Base-by-base conservation (phyloP, 306 rosid genomes). In the Hylodesmum podocarpum region DNA sequence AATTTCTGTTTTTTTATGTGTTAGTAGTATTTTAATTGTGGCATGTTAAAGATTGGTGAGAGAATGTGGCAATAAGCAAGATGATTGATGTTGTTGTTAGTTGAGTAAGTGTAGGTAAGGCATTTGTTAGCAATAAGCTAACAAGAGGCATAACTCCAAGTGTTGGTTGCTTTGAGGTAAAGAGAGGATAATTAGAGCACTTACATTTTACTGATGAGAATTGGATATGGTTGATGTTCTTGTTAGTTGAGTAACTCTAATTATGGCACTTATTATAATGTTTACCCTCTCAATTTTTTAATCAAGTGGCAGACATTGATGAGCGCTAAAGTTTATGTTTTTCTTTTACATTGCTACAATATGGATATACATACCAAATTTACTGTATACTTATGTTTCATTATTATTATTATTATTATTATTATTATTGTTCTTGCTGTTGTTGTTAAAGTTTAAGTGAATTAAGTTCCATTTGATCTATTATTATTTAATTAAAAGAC, bases 221-320 rank as follows among this genome's bases (percentile, higher is more conserved):
- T n/a, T n/a, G n/a, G n/a, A n/a, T n/a, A 34, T 61, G 39, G 29
- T 66, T 44, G 14, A 18, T 65, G 76, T 44, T 77, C 53, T 31
- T 72, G 72, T 39, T 66, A 61, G 54, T 46, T 33, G 39, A 51
- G 53, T 37, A 75, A 75, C 31, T 83, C 81, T 79, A 54, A 70
- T 63, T 63, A 69, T 25, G 19, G 34, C 2, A 18, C 39, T 54
- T 25, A 25, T 59, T 8, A 14, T 24, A 21, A 49, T 78, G 62
- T 66, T 78, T 31, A 25, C 59, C 51, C 53, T 13, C 10, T n/a
- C 10, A 41, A 40, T 36, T 74, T 55, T 34, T 71, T 40, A 8
- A 57, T 9, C 15, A 18, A 71, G 67, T 57, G 68, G 50, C 27
- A 18, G 15, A 53, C 54, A 66, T 24, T 74, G 14, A 27, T 53